Conservation (phyloP, 805 yeast genomes). For the Barnettozyma vustinii region DNA sequence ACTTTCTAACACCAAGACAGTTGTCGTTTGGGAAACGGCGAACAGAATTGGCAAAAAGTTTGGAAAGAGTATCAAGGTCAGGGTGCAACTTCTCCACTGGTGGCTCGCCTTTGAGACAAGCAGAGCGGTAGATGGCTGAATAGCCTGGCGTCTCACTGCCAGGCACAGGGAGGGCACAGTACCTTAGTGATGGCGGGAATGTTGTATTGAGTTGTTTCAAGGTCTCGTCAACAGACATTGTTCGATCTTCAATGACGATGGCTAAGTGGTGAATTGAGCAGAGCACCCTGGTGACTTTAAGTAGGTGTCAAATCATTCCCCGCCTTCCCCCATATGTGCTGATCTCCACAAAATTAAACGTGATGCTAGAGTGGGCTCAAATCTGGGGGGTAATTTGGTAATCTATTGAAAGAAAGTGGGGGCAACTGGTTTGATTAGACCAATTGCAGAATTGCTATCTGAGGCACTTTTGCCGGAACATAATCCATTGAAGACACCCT, state of each 20-base stretch:
- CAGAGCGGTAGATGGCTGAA: slow-evolving; percentile 11
- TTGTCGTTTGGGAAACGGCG: slow-evolving; percentile 22
- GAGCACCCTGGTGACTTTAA: background rate
- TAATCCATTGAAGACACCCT: background rate
- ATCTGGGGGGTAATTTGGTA: too few species aligned
- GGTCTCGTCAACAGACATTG: slow-evolving; percentile 4
- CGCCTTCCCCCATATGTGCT: background rate
- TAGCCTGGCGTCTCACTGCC: slow-evolving; percentile 5
- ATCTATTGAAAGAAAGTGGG: background rate
- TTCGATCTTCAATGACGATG: too few species aligned
- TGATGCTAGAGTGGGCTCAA: background rate
- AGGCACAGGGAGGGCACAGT: slow-evolving; percentile 5
- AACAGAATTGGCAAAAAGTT: slow-evolving; percentile 33
- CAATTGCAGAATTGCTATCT: background rate
- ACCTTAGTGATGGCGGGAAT: slow-evolving; percentile 1
- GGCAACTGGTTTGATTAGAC: background rate
- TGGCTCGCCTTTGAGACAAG: background rate
- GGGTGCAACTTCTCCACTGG: slow-evolving; percentile 31
- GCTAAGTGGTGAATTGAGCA: too few species aligned
- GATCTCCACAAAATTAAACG: background rate
- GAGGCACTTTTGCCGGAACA: background rate
- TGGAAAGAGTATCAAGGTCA: slow-evolving; percentile 34
- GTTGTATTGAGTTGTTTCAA: background rate
- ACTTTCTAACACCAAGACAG: slow-evolving; percentile 34
- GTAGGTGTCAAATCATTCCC: background rate